Evolutionary conservation across 1,139 yeast genomes (phyloP), one percentile per base, ranked within the genome.

Genomic region (Pichia sp.): DNA sequence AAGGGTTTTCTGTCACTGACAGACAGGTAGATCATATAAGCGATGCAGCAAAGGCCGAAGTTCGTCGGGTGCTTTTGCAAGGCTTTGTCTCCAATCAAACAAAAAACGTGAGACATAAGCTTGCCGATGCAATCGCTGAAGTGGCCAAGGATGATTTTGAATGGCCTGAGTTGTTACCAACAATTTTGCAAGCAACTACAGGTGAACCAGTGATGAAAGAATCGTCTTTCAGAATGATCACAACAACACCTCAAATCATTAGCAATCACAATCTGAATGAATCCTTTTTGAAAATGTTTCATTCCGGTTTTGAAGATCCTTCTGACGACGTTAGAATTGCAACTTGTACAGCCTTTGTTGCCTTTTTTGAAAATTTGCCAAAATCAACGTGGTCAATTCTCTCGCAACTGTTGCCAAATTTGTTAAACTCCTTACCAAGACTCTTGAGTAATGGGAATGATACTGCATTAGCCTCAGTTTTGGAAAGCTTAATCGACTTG

Each of bases 101-200:
- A 27, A 81, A 81, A 58, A 81, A 79, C 60, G 92, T 91, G 41
- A 84, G 98, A 68, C 97, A 92, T 70, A 93, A 93, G 68, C 76
- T 93, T 54, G 85, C 97, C 4, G 99, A 93, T 73, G 96, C 96
- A 4, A 87, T 93, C 55, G 89, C 98, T 1, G 98, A 92, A 70
- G 83, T 93, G 45, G 95, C 97, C 3, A 84, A 83, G 63, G 88
- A 83, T 62, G 88, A 58, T 2, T 74, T 74, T 12, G 75, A 75
- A 16, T 92, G 98, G 98, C 80, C 84, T 33, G 92, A 87, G 50
- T 77, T 92, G 50, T 73, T 90, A 48, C 91, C 90, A 50, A 83
- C 91, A 1, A 74, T 92, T 51, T 80, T 89, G 63, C 84, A 79
- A 62, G 91, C 93, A 14, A 58, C 67, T 7, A 45, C 61, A 9